Evolutionary conservation across 2,329 filamentous ascomycete genomes (phyloP).

Genomic region (Colletotrichum eleusines): DNA sequence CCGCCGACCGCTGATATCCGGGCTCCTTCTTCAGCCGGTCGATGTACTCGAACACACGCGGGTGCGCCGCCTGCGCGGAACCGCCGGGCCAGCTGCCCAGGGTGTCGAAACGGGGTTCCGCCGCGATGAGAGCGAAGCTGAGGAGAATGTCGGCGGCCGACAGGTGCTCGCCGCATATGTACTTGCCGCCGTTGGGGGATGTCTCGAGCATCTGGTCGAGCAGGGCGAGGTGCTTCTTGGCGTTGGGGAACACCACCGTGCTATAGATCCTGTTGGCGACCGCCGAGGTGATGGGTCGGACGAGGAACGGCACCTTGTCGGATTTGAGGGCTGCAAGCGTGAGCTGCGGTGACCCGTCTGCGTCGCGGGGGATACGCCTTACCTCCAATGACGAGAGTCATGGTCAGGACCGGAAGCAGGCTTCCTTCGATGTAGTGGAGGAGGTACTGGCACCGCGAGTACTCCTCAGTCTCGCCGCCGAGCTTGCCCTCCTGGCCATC

Average conservation of each 20-base stretch:
- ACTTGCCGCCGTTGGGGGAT: slow-evolving; percentile 55
- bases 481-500: slow-evolving; percentile 68
- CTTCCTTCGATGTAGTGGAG: slow-evolving; percentile 90
- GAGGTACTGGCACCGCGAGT: slow-evolving; percentile 73
- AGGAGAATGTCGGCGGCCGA: slow-evolving; percentile 67
- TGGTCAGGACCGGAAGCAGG: slow-evolving; percentile 78
- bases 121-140: slow-evolving; percentile 64
- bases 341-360: neutral
- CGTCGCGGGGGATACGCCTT: slow-evolving; percentile 44
- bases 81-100: slow-evolving; percentile 58
- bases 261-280: slow-evolving; percentile 59
- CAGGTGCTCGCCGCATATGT: slow-evolving; percentile 62
- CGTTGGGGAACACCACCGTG: slow-evolving; percentile 61
- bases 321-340: slow-evolving; percentile 56
- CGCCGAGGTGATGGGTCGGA: slow-evolving; percentile 63
- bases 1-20: slow-evolving; percentile 61
- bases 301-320: slow-evolving; percentile 62
- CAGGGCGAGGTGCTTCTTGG: slow-evolving; percentile 61
- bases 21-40: slow-evolving; percentile 58
- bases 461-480: slow-evolving; percentile 71
- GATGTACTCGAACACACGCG: slow-evolving; percentile 62
- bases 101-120: slow-evolving; percentile 53
- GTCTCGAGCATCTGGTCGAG: slow-evolving; percentile 63
- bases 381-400: slow-evolving; percentile 71
- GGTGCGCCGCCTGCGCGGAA: slow-evolving; percentile 55